Evolutionary conservation across 2,329 filamentous ascomycete genomes (phyloP).

Genomic region (Raffaelea arxii): DNA sequence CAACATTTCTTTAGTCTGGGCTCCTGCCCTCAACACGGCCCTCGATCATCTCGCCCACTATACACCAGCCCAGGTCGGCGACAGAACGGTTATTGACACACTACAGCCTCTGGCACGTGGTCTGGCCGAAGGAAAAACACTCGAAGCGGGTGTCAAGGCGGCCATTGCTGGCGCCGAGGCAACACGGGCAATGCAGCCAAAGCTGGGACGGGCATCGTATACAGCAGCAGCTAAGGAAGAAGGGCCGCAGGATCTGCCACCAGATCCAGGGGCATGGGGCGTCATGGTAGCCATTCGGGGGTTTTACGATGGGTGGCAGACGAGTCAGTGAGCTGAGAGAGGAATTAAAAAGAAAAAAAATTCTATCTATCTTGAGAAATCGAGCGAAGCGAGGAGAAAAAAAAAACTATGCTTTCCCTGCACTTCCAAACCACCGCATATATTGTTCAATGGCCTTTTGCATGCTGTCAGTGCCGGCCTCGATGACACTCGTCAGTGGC

Average conservation of each 20-base stretch:
- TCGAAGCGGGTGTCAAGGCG: slow-evolving; percentile 47
- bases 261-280: slow-evolving; percentile 64
- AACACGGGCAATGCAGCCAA: slow-evolving; percentile 56
- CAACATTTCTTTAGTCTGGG: too few species aligned
- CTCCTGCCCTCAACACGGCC: slow-evolving; percentile 29
- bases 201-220: slow-evolving; percentile 58
- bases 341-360: not conserved
- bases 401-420: slow-evolving; percentile 28
- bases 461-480: slow-evolving; percentile 35
- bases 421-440: slow-evolving; percentile 33
- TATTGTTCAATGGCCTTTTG: slow-evolving; percentile 38
- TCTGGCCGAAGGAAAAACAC: slow-evolving; percentile 32
- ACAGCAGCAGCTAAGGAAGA: slow-evolving; percentile 43
- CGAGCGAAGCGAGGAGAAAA: not conserved
- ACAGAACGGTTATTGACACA: slow-evolving; percentile 48
- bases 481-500: slow-evolving; percentile 36
- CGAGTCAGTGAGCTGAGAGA: too few species aligned
- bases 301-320: slow-evolving; percentile 17
- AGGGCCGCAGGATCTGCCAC: slow-evolving; percentile 42
- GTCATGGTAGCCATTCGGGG: slow-evolving; percentile 46
- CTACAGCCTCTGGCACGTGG: slow-evolving; percentile 43
- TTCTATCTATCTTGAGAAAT: too few species aligned
- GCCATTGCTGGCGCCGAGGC: slow-evolving; percentile 51
- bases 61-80: slow-evolving; percentile 44
- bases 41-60: slow-evolving; percentile 38